Percentiles rank a stretch among this genome's conserved stretches.
These are phyloP conservation scores for Clavaria fumosa DNA, from an alignment of 768 basidiomycete genomes.

Conservation along the genomic window DNA sequence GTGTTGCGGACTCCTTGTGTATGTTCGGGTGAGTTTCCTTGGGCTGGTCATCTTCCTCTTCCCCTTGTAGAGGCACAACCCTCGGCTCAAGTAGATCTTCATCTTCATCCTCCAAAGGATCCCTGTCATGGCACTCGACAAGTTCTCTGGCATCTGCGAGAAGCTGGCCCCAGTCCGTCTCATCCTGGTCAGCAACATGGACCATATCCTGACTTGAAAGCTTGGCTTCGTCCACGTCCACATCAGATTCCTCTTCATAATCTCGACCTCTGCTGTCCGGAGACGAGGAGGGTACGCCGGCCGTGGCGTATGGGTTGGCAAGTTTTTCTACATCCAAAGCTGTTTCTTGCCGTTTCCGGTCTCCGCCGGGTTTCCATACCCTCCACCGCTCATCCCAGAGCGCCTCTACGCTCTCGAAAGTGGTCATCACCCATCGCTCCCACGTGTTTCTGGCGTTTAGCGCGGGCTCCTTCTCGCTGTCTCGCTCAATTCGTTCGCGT, in stretches of 20 bases:
- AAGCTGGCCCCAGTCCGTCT: conserved; percentile 12
- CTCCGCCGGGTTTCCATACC: conserved; percentile 41
- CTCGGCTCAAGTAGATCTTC: conserved; percentile 5
- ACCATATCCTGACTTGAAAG: conserved; percentile 35
- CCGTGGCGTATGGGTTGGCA: conserved; percentile 6
- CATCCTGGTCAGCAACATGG: conserved; percentile 15
- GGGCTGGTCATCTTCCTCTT: too few relatives aligned
- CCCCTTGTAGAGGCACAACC: neutral
- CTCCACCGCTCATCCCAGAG: conserved; percentile 58
- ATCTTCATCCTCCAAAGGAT: conserved; percentile 8
- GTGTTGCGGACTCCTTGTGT: too few relatives aligned
- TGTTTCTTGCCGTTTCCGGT: conserved; percentile 8
- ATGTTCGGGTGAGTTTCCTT: too few relatives aligned
- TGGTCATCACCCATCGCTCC: conserved; percentile 70
- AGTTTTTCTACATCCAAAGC: conserved; percentile 1
- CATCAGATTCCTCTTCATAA: conserved; percentile 14
- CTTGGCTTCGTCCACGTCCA: conserved; percentile 38
- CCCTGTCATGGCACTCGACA: conserved; percentile 19
- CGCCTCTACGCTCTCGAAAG: conserved; percentile 81
- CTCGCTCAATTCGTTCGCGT: conserved; percentile 38
- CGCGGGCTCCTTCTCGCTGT: conserved; percentile 15
- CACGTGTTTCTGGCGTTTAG: conserved; percentile 22
- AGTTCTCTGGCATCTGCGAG: conserved; percentile 21
- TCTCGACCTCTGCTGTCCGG: conserved; percentile 12
- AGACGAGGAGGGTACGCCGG: neutral